Conservation (phyloP, 108 stramenopile species). For the Asterionellopsis glacialis region DNA sequence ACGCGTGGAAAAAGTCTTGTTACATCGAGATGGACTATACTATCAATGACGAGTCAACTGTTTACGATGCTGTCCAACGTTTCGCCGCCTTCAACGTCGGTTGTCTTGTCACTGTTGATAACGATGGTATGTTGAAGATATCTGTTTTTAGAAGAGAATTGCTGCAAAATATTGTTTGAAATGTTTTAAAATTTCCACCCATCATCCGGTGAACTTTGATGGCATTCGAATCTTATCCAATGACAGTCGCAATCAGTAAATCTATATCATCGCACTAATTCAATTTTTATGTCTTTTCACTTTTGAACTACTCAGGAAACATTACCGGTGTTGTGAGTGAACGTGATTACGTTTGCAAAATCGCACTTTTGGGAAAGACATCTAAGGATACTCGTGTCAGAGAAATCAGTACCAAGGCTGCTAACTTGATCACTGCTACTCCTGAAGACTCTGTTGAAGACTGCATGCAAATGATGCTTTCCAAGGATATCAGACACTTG, state of each 20-base stretch:
- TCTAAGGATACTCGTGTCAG: conserved; percentile 73
- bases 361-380: conserved; percentile 76
- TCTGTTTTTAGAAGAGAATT: too few species aligned
- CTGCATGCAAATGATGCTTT: conserved; percentile 93
- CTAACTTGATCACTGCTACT: conserved; percentile 79
- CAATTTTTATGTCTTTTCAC: conserved; percentile 1
- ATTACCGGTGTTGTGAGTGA: conserved; percentile 82
- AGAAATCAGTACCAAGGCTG: conserved; percentile 81
- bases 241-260: not conserved
- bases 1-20: conserved; percentile 77
- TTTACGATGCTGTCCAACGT: conserved; percentile 90
- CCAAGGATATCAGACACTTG: conserved; percentile 87
- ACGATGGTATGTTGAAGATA: conserved; percentile 23
- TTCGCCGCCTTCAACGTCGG: conserved; percentile 87
- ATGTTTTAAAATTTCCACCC: too few species aligned
- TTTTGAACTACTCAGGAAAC: conserved; percentile 37
- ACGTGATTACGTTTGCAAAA: conserved; percentile 89
- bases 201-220: too few species aligned
- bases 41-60: conserved; percentile 72
- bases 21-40: conserved; percentile 86
- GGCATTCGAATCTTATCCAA: not conserved
- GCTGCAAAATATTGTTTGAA: too few species aligned
- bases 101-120: conserved; percentile 50
- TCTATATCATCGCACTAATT: too few species aligned
- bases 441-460: conserved; percentile 78